A percentile compares a stretch with the other conserved stretches of the same genome.
phyloP scores from a whole-genome alignment of 2,329 filamentous ascomycete genomes.

The Fonsecaea monophora region DNA sequence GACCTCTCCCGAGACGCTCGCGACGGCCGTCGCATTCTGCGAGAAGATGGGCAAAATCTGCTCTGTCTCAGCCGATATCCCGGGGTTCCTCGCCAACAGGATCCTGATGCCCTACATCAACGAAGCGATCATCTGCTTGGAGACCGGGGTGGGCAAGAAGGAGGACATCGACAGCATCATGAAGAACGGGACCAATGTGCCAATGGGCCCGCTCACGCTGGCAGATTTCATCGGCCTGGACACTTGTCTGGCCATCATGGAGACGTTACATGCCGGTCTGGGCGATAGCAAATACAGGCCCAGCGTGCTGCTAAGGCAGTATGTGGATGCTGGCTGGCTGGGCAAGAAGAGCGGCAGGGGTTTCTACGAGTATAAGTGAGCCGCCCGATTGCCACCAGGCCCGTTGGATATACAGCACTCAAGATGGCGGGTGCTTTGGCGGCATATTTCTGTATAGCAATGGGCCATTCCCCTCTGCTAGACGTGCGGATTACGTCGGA shows the following conservation, averaged over 20 bases:
- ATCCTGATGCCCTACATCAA: conserved; percentile 99
- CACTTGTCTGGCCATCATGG: conserved; percentile 97
- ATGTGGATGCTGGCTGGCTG: conserved; percentile 97
- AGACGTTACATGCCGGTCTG: conserved; percentile 86
- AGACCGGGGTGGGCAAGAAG: conserved; percentile 85
- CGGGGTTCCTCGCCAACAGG: conserved; percentile 93
- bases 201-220: conserved; percentile 92
- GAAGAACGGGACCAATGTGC: conserved; percentile 99
- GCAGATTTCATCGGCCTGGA: conserved; percentile 98
- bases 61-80: conserved; percentile 84
- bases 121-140: conserved; percentile 93
- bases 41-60: conserved; percentile 91
- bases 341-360: conserved; percentile 98
- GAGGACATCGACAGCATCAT: conserved; percentile 97
- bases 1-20: conserved; percentile 81
- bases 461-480: not conserved
- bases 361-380: conserved; percentile 77
- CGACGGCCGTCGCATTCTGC: conserved; percentile 84
- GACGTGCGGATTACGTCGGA: not conserved
- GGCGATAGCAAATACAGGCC: conserved; percentile 96
- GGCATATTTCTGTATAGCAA: not conserved
- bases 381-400: not conserved
- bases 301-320: conserved; percentile 83
- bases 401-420: not conserved
- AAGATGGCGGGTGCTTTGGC: not conserved